Evolutionary conservation across 2,329 filamentous ascomycete species (phyloP).

Genomic region (Microsporum ferrugineum): DNA sequence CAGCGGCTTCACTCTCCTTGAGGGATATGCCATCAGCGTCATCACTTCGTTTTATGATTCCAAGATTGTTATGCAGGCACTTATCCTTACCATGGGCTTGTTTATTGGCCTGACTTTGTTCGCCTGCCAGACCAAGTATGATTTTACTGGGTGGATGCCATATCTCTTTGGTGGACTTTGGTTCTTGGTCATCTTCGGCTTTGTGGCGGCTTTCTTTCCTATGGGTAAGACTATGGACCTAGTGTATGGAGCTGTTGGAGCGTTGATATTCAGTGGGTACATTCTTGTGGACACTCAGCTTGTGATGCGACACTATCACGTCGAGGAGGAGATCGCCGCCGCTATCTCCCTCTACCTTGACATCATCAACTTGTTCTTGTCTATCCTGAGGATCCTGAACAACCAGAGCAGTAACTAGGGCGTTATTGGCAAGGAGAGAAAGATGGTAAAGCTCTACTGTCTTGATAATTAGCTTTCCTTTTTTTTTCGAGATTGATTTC

Average conservation of each 20-base stretch:
- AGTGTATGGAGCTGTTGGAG: slow-evolving; percentile 66
- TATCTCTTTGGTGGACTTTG: slow-evolving; percentile 86
- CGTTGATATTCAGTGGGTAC: slow-evolving; percentile 85
- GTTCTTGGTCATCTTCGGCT: slow-evolving; percentile 82
- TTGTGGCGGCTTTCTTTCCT: slow-evolving; percentile 85
- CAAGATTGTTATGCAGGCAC: slow-evolving; percentile 75
- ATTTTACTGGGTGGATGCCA: slow-evolving; percentile 95
- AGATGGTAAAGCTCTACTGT: neutral
- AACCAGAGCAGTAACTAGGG: slow-evolving; percentile 89
- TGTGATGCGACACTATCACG: slow-evolving; percentile 88
- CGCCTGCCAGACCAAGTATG: slow-evolving; percentile 94
- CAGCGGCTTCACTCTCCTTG: slow-evolving; percentile 73
- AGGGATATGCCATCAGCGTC: slow-evolving; percentile 88
- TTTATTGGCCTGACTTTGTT: slow-evolving; percentile 61
- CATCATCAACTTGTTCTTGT: slow-evolving; percentile 92
- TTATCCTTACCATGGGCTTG: slow-evolving; percentile 65
- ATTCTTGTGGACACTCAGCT: slow-evolving; percentile 95
- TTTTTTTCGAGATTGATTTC: neutral
- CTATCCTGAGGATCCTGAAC: slow-evolving; percentile 91
- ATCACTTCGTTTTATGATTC: slow-evolving; percentile 84
- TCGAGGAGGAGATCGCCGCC: slow-evolving; percentile 95
- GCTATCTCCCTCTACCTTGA: slow-evolving; percentile 92
- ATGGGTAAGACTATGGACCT: slow-evolving; percentile 71
- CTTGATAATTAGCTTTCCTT: neutral
- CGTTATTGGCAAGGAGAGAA: neutral